Base-by-base conservation (phyloP, 2,329 filamentous ascomycete genomes). In the Stachybotrys elegans region DNA sequence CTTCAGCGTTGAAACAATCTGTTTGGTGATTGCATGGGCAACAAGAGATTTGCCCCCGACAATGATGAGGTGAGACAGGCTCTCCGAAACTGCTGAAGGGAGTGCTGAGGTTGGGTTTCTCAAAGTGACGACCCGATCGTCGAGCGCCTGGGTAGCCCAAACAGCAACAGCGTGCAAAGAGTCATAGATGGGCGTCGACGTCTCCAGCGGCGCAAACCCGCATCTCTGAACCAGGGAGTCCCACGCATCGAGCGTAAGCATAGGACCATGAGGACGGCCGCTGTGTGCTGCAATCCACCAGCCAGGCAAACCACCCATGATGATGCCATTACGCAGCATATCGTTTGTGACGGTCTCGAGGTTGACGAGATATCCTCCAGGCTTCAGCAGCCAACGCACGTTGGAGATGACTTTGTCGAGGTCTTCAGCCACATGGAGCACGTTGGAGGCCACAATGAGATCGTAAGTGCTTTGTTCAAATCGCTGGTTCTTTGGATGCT, bases 101-200 rank as follows among this genome's bases (percentile, higher is more conserved):
- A 29, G 39, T 16, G 39, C 32, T 22, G 43, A 34, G 25, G 45
- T 40, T 22, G 47, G 47, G 21, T 44, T 36, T 9, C 45, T 44
- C 5, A 49, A 29, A 20, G 40, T 38, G 22, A 34, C n/a, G 12
- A 49, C 39, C 35, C 44, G 38, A 25, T 45, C 32, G 36, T 49
- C 47, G 36, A 47, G 23, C 20, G 47, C 45, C 40, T 49, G 47
- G 6, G 47, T 41, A 27, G 45, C 44, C 19, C 47, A 47, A 14
- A 47, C 31, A 14, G 36, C 34, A 17, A 46, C 40, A 32, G 47
- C 37, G 9, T 40, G 46, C 31, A 42, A 25, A 7, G 47, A 47
- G 31, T 49, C 47, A 17, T 44, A 44, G 13, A 44, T 44, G 17
- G 47, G 47, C 5, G 48, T 6, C 4, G 39, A 34, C 6, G 46